These are phyloP conservation scores for Podospora anserina DNA, from an alignment of 495 filamentous ascomycete species.

Conservation along the genomic window DNA sequence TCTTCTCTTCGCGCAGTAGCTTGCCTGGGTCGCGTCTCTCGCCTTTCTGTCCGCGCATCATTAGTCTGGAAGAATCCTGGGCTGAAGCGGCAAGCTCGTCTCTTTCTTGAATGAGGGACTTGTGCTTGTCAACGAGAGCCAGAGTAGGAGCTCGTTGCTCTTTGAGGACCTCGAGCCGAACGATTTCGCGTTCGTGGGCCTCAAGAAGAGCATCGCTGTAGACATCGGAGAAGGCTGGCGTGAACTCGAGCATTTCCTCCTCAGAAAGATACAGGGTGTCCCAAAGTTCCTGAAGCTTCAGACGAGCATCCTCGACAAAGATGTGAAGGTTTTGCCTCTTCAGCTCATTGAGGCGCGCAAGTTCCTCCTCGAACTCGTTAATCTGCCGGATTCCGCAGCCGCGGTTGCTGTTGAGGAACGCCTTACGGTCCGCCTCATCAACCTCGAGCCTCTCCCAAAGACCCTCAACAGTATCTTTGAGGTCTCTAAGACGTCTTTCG, in stretches of 20 bases:
- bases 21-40: constrained; percentile 91
- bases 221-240: constrained; percentile 84
- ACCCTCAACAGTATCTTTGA: constrained; percentile 67
- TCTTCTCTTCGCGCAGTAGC: constrained; percentile 95
- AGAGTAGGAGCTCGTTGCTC: constrained; percentile 85
- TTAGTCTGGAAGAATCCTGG: constrained; percentile 89
- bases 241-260: constrained; percentile 97
- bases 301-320: constrained; percentile 91
- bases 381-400: constrained; percentile 83
- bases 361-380: constrained; percentile 91
- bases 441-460: constrained; percentile 88
- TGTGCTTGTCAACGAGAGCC: constrained; percentile 78
- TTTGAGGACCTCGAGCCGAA: constrained; percentile 72
- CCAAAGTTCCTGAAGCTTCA: constrained; percentile 89
- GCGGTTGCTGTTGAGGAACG: constrained; percentile 65
- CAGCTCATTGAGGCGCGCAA: constrained; percentile 79
- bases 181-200: constrained; percentile 85
- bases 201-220: constrained; percentile 86
- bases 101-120: constrained; percentile 77
- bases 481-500: constrained; percentile 75
- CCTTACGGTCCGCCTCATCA: constrained; percentile 75
- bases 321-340: constrained; percentile 93
- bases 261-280: constrained; percentile 90
- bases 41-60: constrained; percentile 82
- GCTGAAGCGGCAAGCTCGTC: constrained; percentile 83